A percentile compares a stretch with the other conserved stretches of the same genome.
These are phyloP conservation scores for Pulveroboletus sp. DNA, from an alignment of 768 basidiomycete genomes.

Conservation along the genomic window DNA sequence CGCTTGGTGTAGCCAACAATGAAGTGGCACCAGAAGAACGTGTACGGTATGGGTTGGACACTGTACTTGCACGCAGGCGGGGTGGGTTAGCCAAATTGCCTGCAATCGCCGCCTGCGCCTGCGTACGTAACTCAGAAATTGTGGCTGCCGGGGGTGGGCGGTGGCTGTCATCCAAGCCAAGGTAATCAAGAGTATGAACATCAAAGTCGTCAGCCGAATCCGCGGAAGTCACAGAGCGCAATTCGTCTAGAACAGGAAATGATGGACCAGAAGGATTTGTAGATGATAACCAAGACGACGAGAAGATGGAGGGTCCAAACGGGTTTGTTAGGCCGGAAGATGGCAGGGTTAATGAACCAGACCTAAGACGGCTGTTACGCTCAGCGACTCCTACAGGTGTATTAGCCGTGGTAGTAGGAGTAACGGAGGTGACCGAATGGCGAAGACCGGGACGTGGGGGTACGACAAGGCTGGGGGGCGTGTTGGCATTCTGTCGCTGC, in stretches of 20 bases:
- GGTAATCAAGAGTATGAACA: constrained; percentile 93
- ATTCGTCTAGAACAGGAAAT: constrained; percentile 69
- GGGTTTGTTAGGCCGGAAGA: constrained; percentile 73
- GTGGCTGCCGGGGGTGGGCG: constrained; percentile 79
- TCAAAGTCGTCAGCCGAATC: constrained; percentile 85
- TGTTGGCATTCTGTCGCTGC: constrained; percentile 34
- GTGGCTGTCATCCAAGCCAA: constrained; percentile 82
- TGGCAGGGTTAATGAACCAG: constrained; percentile 87
- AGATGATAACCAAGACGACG: constrained; percentile 80
- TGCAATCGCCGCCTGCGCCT: constrained; percentile 86
- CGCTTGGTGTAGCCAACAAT: constrained; percentile 55
- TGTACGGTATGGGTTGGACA: constrained; percentile 85
- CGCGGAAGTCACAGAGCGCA: constrained; percentile 74
- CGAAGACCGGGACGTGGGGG: constrained; percentile 63
- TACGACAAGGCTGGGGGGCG: constrained; percentile 37
- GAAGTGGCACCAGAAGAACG: constrained; percentile 57
- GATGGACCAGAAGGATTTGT: constrained; percentile 52
- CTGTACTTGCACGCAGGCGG: constrained; percentile 82
- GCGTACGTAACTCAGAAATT: constrained; percentile 81
- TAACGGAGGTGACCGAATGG: constrained; percentile 68
- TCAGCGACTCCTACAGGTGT: constrained; percentile 37
- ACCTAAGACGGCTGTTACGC: constrained; percentile 80
- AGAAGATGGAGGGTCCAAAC: constrained; percentile 85
- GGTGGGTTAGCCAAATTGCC: constrained; percentile 76
- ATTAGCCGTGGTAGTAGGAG: constrained; percentile 46